Evolutionary conservation across 2,329 filamentous ascomycete species (phyloP).

Genomic region (Penicillium nordicum): DNA sequence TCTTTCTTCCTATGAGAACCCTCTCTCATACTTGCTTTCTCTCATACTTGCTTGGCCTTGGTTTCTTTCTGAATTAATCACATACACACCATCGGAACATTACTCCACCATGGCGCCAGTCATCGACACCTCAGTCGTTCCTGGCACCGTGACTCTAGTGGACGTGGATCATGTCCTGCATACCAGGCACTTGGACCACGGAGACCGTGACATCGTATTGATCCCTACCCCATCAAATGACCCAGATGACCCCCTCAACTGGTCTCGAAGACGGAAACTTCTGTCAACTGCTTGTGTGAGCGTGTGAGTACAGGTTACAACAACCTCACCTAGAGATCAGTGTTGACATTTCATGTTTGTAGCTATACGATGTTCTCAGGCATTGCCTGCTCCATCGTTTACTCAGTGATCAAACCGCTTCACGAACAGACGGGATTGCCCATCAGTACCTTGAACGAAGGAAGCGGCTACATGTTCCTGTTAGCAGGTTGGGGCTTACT

Average conservation of each 20-base stretch:
- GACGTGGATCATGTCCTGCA: slow-evolving; percentile 39
- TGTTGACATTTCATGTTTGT: not conserved
- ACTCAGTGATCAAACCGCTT: slow-evolving; percentile 39
- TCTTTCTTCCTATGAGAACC: not conserved
- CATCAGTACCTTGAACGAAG: slow-evolving; percentile 35
- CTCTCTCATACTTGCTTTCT: not conserved
- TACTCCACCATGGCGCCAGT: slow-evolving; percentile 25
- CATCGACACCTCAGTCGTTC: slow-evolving; percentile 32
- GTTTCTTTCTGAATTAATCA: not conserved
- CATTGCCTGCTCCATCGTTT: slow-evolving; percentile 38
- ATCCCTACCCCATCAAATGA: slow-evolving; percentile 45
- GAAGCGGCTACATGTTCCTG: slow-evolving; percentile 43
- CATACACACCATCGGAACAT: not conserved
- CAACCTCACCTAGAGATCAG: not conserved
- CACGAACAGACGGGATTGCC: slow-evolving; percentile 37
- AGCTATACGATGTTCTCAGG: slow-evolving; percentile 41
- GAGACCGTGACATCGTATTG: slow-evolving; percentile 40
- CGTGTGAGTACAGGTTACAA: slow-evolving; percentile 28
- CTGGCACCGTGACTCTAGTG: slow-evolving; percentile 46
- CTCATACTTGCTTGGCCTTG: not conserved
- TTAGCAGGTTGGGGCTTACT: slow-evolving; percentile 46
- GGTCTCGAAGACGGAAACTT: slow-evolving; percentile 43
- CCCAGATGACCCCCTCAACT: slow-evolving; percentile 49
- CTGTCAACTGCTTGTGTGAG: slow-evolving; percentile 44
- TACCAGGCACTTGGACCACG: slow-evolving; percentile 29